phyloP scores from a whole-genome alignment of 2,329 filamentous ascomycete species.

The Cladosporium sp. region DNA sequence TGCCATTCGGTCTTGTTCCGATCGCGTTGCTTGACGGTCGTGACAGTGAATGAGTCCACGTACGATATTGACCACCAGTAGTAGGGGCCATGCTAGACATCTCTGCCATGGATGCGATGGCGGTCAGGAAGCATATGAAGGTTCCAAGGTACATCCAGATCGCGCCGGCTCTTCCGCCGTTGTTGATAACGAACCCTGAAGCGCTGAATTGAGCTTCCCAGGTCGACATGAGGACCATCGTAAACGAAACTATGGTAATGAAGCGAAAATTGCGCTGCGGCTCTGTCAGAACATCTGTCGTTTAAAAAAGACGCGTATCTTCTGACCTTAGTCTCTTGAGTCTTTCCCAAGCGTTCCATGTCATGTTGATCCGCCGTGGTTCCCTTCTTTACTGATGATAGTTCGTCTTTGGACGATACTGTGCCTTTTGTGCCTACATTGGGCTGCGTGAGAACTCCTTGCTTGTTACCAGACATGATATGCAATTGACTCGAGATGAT shows the following conservation, averaged over 20 bases:
- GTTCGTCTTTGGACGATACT: background rate
- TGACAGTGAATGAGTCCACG: background rate
- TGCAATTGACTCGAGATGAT: too few relatives aligned
- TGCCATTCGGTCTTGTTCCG: background rate
- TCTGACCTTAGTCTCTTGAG: conserved; percentile 6
- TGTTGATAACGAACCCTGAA: conserved; percentile 23
- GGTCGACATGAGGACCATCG: conserved; percentile 23
- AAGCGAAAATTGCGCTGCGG: conserved; percentile 19
- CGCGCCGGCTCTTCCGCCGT: conserved; percentile 28
- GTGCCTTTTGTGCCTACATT: too few relatives aligned
- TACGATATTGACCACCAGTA: conserved; percentile 25
- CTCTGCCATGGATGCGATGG: conserved; percentile 27
- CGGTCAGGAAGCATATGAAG: conserved; percentile 22
- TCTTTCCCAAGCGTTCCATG: conserved; percentile 16
- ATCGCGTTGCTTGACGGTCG: background rate
- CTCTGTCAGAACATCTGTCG: background rate
- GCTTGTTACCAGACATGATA: conserved; percentile 1
- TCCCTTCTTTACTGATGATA: conserved; percentile 7
- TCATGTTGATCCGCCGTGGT: conserved; percentile 11
- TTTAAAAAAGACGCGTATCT: too few relatives aligned
- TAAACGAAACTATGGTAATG: conserved; percentile 21
- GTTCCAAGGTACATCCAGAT: conserved; percentile 30
- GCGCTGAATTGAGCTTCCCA: conserved; percentile 29
- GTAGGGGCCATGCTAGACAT: conserved; percentile 30
- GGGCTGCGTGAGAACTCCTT: background rate